A percentile compares a stretch with the other conserved stretches of the same genome.
These are phyloP conservation scores for Lumnitzera racemosa DNA, from an alignment of 345 rosid genomes.

Conservation along the genomic window DNA sequence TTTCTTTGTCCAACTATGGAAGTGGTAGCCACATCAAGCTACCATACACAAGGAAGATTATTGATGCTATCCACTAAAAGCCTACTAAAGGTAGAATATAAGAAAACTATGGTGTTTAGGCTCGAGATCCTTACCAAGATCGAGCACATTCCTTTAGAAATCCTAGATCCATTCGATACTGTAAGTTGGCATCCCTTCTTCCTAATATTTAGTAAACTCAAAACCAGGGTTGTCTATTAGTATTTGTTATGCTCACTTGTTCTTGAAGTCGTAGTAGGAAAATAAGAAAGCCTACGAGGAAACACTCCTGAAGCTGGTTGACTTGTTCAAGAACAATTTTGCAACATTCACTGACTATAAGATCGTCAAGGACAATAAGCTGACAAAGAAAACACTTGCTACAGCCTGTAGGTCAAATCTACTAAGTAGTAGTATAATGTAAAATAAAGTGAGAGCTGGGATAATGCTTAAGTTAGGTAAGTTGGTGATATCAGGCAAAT, in stretches of 20 bases:
- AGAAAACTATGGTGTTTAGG: slow-evolving; percentile 73
- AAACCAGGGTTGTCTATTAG: neutral
- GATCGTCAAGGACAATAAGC: slow-evolving; percentile 71
- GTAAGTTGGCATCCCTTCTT: slow-evolving; percentile 29
- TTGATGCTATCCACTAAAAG: slow-evolving; percentile 80
- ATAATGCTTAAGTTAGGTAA: too few relatives aligned
- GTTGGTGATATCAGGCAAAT: too few relatives aligned
- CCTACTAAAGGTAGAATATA: slow-evolving; percentile 51
- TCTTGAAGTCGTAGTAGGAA: slow-evolving; percentile 49
- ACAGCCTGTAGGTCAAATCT: slow-evolving; percentile 56
- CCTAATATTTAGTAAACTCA: neutral
- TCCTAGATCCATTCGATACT: slow-evolving; percentile 69
- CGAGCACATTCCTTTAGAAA: slow-evolving; percentile 79
- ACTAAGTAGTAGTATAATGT: slow-evolving; percentile 8
- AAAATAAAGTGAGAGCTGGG: too few relatives aligned
- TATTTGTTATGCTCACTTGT: neutral
- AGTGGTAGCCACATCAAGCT: slow-evolving; percentile 78
- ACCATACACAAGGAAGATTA: slow-evolving; percentile 78
- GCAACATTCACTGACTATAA: slow-evolving; percentile 61
- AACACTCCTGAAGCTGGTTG: slow-evolving; percentile 73
- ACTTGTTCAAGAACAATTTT: slow-evolving; percentile 77
- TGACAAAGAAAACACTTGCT: slow-evolving; percentile 70
- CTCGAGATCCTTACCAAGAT: slow-evolving; percentile 70
- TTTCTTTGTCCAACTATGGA: slow-evolving; percentile 48
- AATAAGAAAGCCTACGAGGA: slow-evolving; percentile 75